Evolutionary conservation across 768 basidiomycete genomes (phyloP).

Genomic region (Bullera alba): DNA sequence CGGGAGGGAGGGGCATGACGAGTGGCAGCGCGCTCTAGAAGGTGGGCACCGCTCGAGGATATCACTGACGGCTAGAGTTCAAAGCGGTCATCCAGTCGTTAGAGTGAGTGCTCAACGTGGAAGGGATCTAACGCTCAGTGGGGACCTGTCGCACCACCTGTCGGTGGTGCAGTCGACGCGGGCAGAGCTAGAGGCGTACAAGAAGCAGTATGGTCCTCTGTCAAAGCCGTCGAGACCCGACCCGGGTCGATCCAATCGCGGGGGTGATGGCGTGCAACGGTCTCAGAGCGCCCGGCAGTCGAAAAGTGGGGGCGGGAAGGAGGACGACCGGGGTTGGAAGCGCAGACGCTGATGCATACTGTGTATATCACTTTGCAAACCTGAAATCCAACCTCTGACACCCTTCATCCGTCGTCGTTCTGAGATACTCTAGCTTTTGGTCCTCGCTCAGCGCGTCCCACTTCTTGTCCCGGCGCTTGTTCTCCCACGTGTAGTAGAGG

Average conservation of each 20-base stretch:
- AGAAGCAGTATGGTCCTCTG: slow-evolving; percentile 2
- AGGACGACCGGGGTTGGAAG: no score
- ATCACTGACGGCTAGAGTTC: slow-evolving; percentile 17
- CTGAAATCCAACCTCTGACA: slow-evolving; percentile 33
- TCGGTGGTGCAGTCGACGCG: slow-evolving; percentile 16
- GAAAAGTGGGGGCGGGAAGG: no score
- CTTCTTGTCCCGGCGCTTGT: slow-evolving; percentile 23
- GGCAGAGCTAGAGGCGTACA: slow-evolving; percentile 10
- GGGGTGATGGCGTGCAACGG: no score
- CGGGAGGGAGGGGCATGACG: slow-evolving; percentile 10
- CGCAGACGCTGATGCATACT: no score
- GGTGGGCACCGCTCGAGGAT: slow-evolving; percentile 10
- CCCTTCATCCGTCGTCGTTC: slow-evolving; percentile 42
- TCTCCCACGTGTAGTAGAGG: slow-evolving; percentile 38
- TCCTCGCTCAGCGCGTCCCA: slow-evolving; percentile 40
- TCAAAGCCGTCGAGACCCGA: neutral
- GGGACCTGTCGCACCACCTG: slow-evolving; percentile 29
- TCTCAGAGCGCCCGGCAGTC: no score
- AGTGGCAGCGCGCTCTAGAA: slow-evolving; percentile 29
- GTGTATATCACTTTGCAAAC: no score
- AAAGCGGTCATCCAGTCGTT: slow-evolving; percentile 26
- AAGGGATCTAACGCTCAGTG: slow-evolving; percentile 4
- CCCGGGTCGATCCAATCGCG: neutral
- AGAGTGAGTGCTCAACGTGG: slow-evolving; percentile 18
- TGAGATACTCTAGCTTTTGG: slow-evolving; percentile 39